phyloP scores from a whole-genome alignment of 23 red algal genomes.

The Gracilaria gracilis region DNA sequence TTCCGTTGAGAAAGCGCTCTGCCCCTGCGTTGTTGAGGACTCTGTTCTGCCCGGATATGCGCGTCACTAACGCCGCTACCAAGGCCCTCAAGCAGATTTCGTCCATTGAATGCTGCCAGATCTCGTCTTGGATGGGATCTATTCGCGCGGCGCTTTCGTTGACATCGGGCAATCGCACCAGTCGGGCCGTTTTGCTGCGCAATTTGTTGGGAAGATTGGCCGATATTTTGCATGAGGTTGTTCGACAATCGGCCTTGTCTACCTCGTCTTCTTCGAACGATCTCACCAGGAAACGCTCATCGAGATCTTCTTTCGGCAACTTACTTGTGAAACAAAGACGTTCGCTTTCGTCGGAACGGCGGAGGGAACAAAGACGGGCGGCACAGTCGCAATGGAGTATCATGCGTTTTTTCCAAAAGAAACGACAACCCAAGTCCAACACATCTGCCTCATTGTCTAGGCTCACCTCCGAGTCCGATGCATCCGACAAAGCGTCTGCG shows the following conservation, averaged over 20 bases:
- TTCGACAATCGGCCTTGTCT: constrained; percentile 36
- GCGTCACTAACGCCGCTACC: constrained; percentile 57
- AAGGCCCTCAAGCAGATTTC: constrained; percentile 57
- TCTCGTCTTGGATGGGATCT: constrained; percentile 53
- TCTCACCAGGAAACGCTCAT: constrained; percentile 32
- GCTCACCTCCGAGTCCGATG: constrained; percentile 9
- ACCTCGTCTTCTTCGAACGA: not conserved
- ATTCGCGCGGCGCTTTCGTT: constrained; percentile 57
- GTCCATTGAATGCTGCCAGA: constrained; percentile 55
- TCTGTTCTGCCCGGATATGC: constrained; percentile 66
- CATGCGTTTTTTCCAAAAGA: not conserved
- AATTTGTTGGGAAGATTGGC: constrained; percentile 49
- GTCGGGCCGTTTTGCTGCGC: constrained; percentile 21
- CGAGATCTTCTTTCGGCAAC: constrained; percentile 50
- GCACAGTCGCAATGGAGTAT: not conserved
- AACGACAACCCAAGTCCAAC: not conserved
- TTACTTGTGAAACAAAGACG: constrained; percentile 28
- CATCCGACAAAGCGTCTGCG: constrained; percentile 1
- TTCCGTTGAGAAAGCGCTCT: constrained; percentile 49
- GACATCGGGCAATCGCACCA: constrained; percentile 5
- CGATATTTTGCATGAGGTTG: constrained; percentile 65
- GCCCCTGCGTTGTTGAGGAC: constrained; percentile 58
- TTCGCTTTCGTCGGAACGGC: constrained; percentile 41
- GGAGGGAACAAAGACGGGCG: constrained; percentile 16
- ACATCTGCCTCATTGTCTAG: not conserved